Evolutionary conservation across 306 rosid species (phyloP).

Genomic region (Prinsepia uniflora): DNA sequence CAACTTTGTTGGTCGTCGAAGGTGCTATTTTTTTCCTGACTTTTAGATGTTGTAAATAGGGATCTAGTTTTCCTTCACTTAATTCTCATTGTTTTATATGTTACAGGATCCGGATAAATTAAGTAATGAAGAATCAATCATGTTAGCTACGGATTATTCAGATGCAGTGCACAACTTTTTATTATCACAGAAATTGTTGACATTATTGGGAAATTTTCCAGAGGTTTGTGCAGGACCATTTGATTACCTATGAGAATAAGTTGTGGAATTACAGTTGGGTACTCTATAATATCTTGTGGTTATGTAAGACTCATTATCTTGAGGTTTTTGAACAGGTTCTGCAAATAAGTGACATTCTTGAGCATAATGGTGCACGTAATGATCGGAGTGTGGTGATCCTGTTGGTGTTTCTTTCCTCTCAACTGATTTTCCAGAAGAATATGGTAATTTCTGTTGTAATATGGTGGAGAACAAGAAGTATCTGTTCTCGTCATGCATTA

Average conservation of each 20-base stretch:
- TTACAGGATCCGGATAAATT: constrained; percentile 49
- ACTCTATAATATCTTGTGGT: not conserved
- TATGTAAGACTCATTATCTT: constrained; percentile 2
- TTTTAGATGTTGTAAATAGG: constrained; percentile 14
- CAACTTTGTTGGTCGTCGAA: constrained; percentile 60
- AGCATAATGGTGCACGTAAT: constrained; percentile 61
- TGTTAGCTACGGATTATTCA: constrained; percentile 56
- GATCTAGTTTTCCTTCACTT: constrained; percentile 11
- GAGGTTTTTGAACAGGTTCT: constrained; percentile 52
- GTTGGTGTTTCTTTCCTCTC: constrained; percentile 85
- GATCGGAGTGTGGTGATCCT: constrained; percentile 81
- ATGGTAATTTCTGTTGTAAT: constrained; percentile 48
- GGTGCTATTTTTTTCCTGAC: constrained; percentile 43
- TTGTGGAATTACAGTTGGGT: not conserved
- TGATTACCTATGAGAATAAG: not conserved
- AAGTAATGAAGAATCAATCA: constrained; percentile 57
- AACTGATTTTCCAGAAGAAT: constrained; percentile 71
- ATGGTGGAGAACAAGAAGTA: not conserved
- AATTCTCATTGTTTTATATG: constrained; percentile 8
- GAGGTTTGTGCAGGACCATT: constrained; percentile 49
- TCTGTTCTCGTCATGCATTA: constrained; percentile 14
- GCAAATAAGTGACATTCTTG: constrained; percentile 87
- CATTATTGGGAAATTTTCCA: constrained; percentile 81
- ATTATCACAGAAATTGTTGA: constrained; percentile 68
- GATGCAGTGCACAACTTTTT: constrained; percentile 87